These are phyloP conservation scores for Boletellus ananiceps DNA, from an alignment of 768 basidiomycete genomes.

Conservation along the genomic window DNA sequence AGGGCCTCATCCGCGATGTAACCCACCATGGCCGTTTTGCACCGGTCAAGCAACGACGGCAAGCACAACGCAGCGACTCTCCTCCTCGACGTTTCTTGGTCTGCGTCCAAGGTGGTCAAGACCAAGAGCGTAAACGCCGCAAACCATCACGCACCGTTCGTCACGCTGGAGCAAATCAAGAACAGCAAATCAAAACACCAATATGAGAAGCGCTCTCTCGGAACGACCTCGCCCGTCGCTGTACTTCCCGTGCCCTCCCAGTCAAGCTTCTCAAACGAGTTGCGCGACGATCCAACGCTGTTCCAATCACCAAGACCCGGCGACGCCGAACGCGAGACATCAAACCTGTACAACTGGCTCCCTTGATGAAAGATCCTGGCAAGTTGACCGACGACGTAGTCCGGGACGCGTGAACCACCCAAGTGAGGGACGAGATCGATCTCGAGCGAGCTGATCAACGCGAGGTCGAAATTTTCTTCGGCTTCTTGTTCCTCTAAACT, in stretches of 20 bases:
- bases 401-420: conserved; percentile 64
- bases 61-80: conserved; percentile 71
- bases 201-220: conserved; percentile 83
- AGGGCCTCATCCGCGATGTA: conserved; percentile 84
- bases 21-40: conserved; percentile 56
- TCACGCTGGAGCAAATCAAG: conserved; percentile 65
- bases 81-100: conserved; percentile 54
- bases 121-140: not conserved
- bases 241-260: conserved; percentile 54
- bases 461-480: conserved; percentile 83
- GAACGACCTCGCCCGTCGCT: conserved; percentile 48
- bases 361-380: conserved; percentile 70
- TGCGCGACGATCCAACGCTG: conserved; percentile 5
- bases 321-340: conserved; percentile 7
- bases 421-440: conserved; percentile 75
- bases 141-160: conserved; percentile 43
- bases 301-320: conserved; percentile 9
- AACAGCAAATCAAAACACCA: conserved; percentile 92
- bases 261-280: conserved; percentile 36
- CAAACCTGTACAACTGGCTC: conserved; percentile 53
- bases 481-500: conserved; percentile 61
- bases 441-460: conserved; percentile 74
- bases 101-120: conserved; percentile 32
- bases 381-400: conserved; percentile 61
- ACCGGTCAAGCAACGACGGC: conserved; percentile 73